Conservation (phyloP, 2,329 filamentous ascomycete genomes). For the Emergomyces orientalis region DNA sequence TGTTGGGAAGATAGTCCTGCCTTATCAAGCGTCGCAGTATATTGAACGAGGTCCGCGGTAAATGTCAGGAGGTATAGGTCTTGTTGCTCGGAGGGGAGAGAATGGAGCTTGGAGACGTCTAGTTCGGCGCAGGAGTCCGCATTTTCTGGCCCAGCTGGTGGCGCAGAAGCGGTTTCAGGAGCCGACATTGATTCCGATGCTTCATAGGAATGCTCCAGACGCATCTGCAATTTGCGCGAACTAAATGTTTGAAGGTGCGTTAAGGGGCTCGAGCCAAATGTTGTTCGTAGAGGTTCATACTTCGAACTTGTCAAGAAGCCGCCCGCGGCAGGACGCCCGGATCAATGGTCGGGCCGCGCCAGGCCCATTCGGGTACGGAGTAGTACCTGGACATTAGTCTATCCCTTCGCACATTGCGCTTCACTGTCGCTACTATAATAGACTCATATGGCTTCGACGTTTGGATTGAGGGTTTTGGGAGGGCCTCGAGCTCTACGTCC, state of each 20-base stretch:
- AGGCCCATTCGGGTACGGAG: too few relatives aligned
- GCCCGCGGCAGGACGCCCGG: not conserved
- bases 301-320: not conserved
- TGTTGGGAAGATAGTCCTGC: conserved; percentile 84
- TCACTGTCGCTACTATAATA: not conserved
- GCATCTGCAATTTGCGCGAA: not conserved
- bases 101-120: conserved; percentile 79
- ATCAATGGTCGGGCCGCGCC: conserved; percentile 6
- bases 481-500: conserved; percentile 5
- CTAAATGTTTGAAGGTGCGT: not conserved
- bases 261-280: not conserved
- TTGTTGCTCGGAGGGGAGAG: conserved; percentile 86
- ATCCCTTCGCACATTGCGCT: not conserved
- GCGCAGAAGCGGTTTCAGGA: conserved; percentile 24
- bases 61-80: conserved; percentile 89
- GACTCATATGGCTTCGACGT: conserved; percentile 11
- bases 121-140: conserved; percentile 51
- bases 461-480: conserved; percentile 5
- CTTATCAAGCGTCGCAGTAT: conserved; percentile 61
- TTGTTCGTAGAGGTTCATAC: not conserved
- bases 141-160: conserved; percentile 29
- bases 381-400: too few relatives aligned
- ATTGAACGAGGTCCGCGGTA: conserved; percentile 68
- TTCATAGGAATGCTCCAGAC: conserved; percentile 2
- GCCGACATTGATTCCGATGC: conserved; percentile 30